These are phyloP conservation scores for Vickermania spadyakhi DNA, from an alignment of 208 protist species.

Conservation along the genomic window DNA sequence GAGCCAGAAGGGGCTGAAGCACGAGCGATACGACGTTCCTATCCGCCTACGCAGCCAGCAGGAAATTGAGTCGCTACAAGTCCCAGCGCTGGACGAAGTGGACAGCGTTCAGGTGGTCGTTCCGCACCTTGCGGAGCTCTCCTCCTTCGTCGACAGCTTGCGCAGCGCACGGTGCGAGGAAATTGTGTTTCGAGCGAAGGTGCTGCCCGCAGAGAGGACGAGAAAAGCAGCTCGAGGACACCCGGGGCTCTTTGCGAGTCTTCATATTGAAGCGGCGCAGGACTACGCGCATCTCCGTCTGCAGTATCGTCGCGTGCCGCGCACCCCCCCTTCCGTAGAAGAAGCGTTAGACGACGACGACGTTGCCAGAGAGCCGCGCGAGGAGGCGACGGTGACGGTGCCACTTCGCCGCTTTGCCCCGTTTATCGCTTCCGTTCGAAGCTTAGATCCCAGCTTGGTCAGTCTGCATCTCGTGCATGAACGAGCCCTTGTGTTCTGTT, in stretches of 20 bases:
- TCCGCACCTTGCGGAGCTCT: slow-evolving; percentile 52
- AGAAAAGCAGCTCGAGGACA: not conserved
- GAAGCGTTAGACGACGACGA: slow-evolving; percentile 5
- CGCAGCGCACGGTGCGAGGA: slow-evolving; percentile 36
- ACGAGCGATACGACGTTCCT: slow-evolving; percentile 70
- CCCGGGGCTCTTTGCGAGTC: not conserved
- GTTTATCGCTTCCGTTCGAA: slow-evolving; percentile 57
- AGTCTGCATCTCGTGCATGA: slow-evolving; percentile 49
- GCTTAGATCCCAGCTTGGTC: slow-evolving; percentile 31
- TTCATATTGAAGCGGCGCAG: not conserved
- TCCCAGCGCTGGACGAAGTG: slow-evolving; percentile 31
- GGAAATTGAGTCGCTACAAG: slow-evolving; percentile 37
- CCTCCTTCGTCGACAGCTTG: slow-evolving; percentile 46
- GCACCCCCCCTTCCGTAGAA: not conserved
- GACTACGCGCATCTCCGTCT: not conserved
- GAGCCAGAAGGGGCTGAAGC: slow-evolving; percentile 24
- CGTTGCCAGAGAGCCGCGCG: not conserved
- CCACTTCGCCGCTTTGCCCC: slow-evolving; percentile 55
- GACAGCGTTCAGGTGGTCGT: slow-evolving; percentile 40
- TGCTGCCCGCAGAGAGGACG: not conserved
- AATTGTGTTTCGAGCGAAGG: slow-evolving; percentile 37
- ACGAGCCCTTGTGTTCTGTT: slow-evolving; percentile 48
- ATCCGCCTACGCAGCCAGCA: slow-evolving; percentile 50
- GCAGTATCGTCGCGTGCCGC: not conserved
- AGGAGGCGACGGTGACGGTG: slow-evolving; percentile 34